phyloP scores from a whole-genome alignment of 331 rosid genomes.

The Acacia pycnantha region DNA sequence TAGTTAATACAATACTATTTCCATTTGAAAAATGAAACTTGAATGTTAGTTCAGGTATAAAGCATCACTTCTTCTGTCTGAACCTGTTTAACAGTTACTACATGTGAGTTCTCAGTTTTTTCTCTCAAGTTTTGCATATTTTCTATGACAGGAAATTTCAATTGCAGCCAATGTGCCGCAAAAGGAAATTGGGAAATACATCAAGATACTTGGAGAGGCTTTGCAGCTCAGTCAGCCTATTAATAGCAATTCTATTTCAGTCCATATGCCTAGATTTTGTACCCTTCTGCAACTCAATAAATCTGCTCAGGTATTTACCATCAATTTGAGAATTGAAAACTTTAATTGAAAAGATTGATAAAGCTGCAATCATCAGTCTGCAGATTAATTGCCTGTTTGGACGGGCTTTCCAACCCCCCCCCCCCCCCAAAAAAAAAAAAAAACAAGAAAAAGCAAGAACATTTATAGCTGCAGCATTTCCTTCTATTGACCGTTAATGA shows the following conservation, averaged over 20 bases:
- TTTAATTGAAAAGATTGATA: conserved; percentile 3
- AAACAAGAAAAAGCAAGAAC: no score
- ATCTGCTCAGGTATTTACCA: conserved; percentile 82
- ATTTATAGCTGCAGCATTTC: neutral
- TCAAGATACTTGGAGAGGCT: conserved; percentile 96
- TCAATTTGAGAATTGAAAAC: conserved; percentile 7
- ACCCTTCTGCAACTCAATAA: conserved; percentile 94
- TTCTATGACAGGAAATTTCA: conserved; percentile 75
- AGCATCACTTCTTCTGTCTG: neutral
- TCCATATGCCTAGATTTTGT: conserved; percentile 97
- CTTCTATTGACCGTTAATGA: neutral
- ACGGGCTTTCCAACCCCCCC: neutral
- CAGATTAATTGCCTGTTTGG: neutral
- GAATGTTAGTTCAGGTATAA: neutral
- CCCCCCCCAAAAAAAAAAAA: neutral
- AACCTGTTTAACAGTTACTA: neutral
- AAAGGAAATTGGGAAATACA: conserved; percentile 93
- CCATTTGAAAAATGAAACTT: conserved; percentile 21
- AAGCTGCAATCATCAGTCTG: neutral
- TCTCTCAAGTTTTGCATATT: conserved; percentile 22
- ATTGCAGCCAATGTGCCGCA: conserved; percentile 94
- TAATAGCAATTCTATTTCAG: conserved; percentile 92
- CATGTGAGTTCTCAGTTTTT: neutral
- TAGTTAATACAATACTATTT: neutral
- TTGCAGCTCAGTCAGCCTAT: conserved; percentile 94